These are phyloP conservation scores for Aspergillus melleus DNA, from an alignment of 2,329 filamentous ascomycete genomes.

Conservation along the genomic window DNA sequence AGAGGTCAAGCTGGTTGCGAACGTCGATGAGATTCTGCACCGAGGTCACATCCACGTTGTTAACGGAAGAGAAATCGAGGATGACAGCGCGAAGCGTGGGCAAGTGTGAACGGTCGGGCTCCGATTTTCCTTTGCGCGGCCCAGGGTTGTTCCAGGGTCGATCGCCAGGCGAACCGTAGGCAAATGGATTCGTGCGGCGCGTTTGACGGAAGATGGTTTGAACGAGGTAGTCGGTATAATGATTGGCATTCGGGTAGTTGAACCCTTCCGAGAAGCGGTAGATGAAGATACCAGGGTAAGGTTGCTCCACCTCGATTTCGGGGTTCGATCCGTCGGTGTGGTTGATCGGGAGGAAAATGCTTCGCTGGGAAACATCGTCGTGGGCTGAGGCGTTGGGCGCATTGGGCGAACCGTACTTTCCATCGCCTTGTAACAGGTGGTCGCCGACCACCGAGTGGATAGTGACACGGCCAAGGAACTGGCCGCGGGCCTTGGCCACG, in stretches of 20 bases:
- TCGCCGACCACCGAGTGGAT: constrained; percentile 83
- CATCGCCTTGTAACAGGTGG: constrained; percentile 66
- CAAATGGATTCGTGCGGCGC: constrained; percentile 70
- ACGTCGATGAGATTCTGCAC: constrained; percentile 92
- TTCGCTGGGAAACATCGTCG: constrained; percentile 59
- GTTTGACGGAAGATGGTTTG: constrained; percentile 69
- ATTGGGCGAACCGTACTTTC: constrained; percentile 59
- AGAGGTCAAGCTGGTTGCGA: constrained; percentile 87
- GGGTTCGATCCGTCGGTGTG: constrained; percentile 92
- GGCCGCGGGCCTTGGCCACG: constrained; percentile 76
- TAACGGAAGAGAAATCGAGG: constrained; percentile 89
- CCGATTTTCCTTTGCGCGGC: constrained; percentile 59
- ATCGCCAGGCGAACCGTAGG: constrained; percentile 68
- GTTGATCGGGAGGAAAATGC: constrained; percentile 82
- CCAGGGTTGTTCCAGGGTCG: constrained; percentile 95
- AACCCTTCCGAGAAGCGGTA: constrained; percentile 94
- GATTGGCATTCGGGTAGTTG: constrained; percentile 92
- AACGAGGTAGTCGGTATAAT: constrained; percentile 78
- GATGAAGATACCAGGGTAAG: constrained; percentile 91
- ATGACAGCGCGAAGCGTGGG: constrained; percentile 85
- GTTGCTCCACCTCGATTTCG: constrained; percentile 71
- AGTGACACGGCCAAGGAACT: constrained; percentile 79
- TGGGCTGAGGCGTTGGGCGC: constrained; percentile 28
- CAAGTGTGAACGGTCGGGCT: constrained; percentile 50
- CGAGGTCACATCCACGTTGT: constrained; percentile 90